These are phyloP conservation scores for Conticribra weissflogii DNA, from an alignment of 108 stramenopile genomes.

Conservation along the genomic window DNA sequence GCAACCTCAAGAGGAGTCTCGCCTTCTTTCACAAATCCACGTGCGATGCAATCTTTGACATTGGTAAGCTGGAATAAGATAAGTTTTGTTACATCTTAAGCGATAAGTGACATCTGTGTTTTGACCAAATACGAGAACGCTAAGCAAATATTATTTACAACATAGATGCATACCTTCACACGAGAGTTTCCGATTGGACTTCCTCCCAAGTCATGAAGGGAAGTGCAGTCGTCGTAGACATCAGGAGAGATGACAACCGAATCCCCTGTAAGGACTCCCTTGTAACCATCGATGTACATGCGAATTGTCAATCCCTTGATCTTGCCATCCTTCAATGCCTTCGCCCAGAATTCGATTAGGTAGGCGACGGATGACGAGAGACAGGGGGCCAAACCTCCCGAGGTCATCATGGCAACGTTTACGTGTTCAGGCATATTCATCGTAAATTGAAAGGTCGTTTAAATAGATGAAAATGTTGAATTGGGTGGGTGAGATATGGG, in stretches of 20 bases:
- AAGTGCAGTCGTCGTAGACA: conserved; percentile 57
- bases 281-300: conserved; percentile 89
- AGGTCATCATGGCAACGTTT: conserved; percentile 92
- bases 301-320: conserved; percentile 80
- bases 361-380: conserved; percentile 76
- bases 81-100: conserved; percentile 3
- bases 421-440: conserved; percentile 58
- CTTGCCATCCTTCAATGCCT: conserved; percentile 69
- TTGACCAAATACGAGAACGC: too few relatives aligned
- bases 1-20: conserved; percentile 86
- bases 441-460: too few relatives aligned
- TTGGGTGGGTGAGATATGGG: too few relatives aligned
- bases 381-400: conserved; percentile 92
- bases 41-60: conserved; percentile 79
- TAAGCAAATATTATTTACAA: background rate
- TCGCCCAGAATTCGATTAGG: conserved; percentile 75
- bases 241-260: conserved; percentile 73
- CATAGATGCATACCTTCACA: conserved; percentile 78
- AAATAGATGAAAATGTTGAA: too few relatives aligned
- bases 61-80: conserved; percentile 75
- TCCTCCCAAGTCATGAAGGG: conserved; percentile 82
- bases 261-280: conserved; percentile 84
- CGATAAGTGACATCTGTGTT: too few relatives aligned
- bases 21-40: conserved; percentile 80
- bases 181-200: conserved; percentile 91